Evolutionary conservation across 768 basidiomycete genomes (phyloP), one percentile per base, ranked within the genome.

Genomic region (Panaeolus papilionaceus): DNA sequence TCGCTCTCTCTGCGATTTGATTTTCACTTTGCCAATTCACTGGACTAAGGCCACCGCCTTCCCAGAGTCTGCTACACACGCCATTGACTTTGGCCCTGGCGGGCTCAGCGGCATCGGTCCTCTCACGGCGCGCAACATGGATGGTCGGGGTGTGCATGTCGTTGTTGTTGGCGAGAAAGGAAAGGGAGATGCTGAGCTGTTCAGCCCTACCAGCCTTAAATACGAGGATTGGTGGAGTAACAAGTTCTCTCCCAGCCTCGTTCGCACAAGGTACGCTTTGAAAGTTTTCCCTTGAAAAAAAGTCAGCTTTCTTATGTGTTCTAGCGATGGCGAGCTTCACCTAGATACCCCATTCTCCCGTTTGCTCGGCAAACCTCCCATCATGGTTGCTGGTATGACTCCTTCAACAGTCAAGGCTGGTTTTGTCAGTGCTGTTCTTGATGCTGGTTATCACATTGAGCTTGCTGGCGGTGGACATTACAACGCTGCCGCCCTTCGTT

Each of bases 381-480:
- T 99, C 79, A 99, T 99, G 98, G 96, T 99, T 44, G 97, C 96
- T 62, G 98, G 98, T 67, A 99, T 99, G 98, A 99, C 98, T 0
- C 98, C 98, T 0, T 92, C 92, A 1, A 99, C 98, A 38, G 98
- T 99, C 71, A 92, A 96, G 77, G 92, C 92, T 38, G 96, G 96
- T 18, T 97, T 99, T 78, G 96, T 98, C 74, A 90, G 91, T 67
- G 96, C 98, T 8, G 87, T 97, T 58, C 89, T 98, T 71, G 87
- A 91, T 69, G 96, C 98, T 33, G 97, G 97, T 0, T 99, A 92
- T 78, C 98, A 99, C 77, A 86, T 98, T 74, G 98, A 99, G 79
- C 87, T 99, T 69, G 98, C 98, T 64, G 98, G 98, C 68, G 98
- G 98, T 64, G 98, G 96, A 14, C 98, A 99, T 81, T 99, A 98